Percentiles rank a stretch among this genome's conserved stretches.
Evolutionary conservation across 331 rosid species (phyloP).

Genomic region (Saraca asoca): DNA sequence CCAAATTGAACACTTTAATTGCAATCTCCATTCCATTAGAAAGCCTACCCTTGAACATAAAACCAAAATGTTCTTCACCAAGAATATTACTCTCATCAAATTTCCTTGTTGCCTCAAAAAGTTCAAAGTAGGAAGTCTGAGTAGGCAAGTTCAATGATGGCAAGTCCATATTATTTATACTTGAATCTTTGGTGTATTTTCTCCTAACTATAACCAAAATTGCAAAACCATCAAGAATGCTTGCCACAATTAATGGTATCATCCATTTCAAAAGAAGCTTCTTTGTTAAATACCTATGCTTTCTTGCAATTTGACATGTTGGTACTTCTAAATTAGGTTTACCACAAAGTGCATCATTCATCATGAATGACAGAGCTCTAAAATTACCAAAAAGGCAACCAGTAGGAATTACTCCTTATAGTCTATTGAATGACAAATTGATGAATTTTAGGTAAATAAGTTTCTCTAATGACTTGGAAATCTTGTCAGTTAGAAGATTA

Average conservation of each 20-base stretch:
- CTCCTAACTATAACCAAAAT: not conserved
- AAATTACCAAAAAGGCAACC: constrained; percentile 36
- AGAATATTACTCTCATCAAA: constrained; percentile 27
- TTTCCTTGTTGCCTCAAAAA: constrained; percentile 26
- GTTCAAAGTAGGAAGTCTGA: constrained; percentile 35
- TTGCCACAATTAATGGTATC: not conserved
- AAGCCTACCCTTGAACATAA: constrained; percentile 34
- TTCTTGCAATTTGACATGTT: constrained; percentile 19
- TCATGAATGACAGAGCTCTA: constrained; percentile 40
- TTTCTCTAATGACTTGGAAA: constrained; percentile 36
- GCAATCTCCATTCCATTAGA: constrained; percentile 30
- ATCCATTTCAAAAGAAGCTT: not conserved
- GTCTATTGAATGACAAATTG: constrained; percentile 42
- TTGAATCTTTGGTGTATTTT: not conserved
- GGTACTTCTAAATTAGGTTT: constrained; percentile 35
- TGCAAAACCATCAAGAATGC: not conserved
- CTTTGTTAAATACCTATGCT: not conserved
- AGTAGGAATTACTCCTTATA: constrained; percentile 51
- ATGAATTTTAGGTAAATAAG: constrained; percentile 28
- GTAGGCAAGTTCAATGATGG: constrained; percentile 11
- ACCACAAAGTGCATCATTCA: constrained; percentile 47
- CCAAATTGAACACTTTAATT: constrained; percentile 34
- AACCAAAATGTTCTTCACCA: constrained; percentile 38
- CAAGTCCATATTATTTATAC: not conserved
- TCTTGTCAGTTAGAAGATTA: constrained; percentile 31